Conservation (phyloP, 768 basidiomycete genomes). For the Albatrellus ellisii region DNA sequence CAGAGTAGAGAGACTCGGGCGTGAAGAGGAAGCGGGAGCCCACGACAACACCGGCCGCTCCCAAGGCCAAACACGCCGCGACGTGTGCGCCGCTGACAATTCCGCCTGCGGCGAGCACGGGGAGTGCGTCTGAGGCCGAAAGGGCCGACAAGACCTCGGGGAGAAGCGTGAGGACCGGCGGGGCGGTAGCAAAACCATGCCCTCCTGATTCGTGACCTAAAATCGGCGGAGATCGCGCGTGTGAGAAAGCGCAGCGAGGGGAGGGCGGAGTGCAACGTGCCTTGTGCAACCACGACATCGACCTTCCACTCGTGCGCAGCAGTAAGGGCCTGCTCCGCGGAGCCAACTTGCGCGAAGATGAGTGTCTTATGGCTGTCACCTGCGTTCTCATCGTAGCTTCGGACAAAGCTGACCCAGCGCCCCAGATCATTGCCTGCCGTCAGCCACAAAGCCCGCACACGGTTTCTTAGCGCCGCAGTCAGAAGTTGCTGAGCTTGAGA, state of each 20-base stretch:
- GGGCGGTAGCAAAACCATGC: slow-evolving; percentile 46
- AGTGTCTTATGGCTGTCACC: slow-evolving; percentile 30
- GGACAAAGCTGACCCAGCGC: slow-evolving; percentile 49
- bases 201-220: slow-evolving; percentile 74
- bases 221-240: not conserved
- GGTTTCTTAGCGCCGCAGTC: slow-evolving; percentile 35
- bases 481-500: slow-evolving; percentile 29
- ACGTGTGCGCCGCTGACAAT: slow-evolving; percentile 50
- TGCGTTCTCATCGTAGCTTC: slow-evolving; percentile 34
- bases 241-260: not conserved
- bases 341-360: slow-evolving; percentile 55
- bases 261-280: slow-evolving; percentile 23
- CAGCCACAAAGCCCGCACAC: slow-evolving; percentile 61
- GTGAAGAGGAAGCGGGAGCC: slow-evolving; percentile 71
- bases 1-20: slow-evolving; percentile 36
- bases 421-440: slow-evolving; percentile 49
- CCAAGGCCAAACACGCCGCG: slow-evolving; percentile 50
- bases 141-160: slow-evolving; percentile 36
- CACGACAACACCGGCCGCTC: slow-evolving; percentile 52
- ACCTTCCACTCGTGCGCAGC: slow-evolving; percentile 57
- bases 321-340: slow-evolving; percentile 40
- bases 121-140: slow-evolving; percentile 27
- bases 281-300: slow-evolving; percentile 72
- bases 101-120: slow-evolving; percentile 66
- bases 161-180: slow-evolving; percentile 48